A percentile compares a stretch with the other conserved stretches of the same genome.
phyloP scores from a whole-genome alignment of 208 protist genomes.

The Porcisia hertigi region DNA sequence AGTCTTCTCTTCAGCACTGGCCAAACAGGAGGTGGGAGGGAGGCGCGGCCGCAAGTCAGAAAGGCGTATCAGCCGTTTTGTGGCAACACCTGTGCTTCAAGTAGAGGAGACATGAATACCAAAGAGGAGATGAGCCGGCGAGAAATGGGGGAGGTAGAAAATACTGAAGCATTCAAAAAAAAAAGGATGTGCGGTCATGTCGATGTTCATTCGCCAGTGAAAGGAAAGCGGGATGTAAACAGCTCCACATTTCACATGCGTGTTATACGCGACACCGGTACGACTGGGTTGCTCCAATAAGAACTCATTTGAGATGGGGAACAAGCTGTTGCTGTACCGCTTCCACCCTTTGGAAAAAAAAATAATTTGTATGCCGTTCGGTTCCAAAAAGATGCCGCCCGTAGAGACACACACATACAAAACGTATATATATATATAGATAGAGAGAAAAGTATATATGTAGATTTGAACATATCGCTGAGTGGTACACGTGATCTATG shows the following conservation, averaged over 20 bases:
- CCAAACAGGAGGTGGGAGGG: background rate
- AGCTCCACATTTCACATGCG: no score
- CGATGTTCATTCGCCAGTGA: no score
- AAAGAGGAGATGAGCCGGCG: background rate
- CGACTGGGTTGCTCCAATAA: no score
- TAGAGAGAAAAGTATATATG: background rate
- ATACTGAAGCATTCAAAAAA: no score
- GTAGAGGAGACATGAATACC: background rate
- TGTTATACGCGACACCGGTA: no score
- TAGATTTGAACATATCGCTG: background rate
- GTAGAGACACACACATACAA: no score
- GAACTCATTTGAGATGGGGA: background rate
- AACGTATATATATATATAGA: background rate
- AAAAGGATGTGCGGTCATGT: no score
- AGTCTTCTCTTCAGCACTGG: background rate
- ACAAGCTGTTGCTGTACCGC: background rate
- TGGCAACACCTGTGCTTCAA: background rate
- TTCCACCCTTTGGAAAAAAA: no score
- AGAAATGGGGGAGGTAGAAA: background rate
- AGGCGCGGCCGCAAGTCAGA: background rate
- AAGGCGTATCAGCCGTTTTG: background rate
- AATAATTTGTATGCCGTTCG: background rate
- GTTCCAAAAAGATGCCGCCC: background rate
- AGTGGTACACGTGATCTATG: background rate
- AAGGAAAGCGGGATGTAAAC: no score